Percentiles rank a stretch among this genome's conserved stretches.
Evolutionary conservation across 2,329 filamentous ascomycete genomes (phyloP).

Genomic region (Epichloe sp.): DNA sequence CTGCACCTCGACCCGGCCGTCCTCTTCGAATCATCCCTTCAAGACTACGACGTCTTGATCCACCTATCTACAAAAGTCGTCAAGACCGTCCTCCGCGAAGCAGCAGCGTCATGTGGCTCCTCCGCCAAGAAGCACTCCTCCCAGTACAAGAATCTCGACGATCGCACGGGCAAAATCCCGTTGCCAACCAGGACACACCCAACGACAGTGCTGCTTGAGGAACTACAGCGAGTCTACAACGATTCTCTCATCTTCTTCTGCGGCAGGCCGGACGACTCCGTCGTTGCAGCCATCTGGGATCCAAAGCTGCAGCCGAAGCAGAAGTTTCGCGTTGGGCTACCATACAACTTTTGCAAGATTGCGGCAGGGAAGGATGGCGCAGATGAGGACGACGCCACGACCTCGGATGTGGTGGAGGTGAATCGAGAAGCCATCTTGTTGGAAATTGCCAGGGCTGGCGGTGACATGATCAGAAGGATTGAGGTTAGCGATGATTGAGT

Average conservation of each 20-base stretch:
- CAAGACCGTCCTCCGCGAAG: slow-evolving; percentile 26
- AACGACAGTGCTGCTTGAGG: slow-evolving; percentile 47
- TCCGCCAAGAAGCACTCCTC: slow-evolving; percentile 27
- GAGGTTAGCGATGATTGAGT: slow-evolving; percentile 27
- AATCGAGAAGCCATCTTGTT: slow-evolving; percentile 55
- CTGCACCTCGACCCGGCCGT: slow-evolving; percentile 32
- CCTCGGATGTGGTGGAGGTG: slow-evolving; percentile 38
- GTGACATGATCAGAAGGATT: slow-evolving; percentile 54
- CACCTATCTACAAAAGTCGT: slow-evolving; percentile 47
- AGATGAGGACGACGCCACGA: slow-evolving; percentile 19
- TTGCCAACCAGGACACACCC: slow-evolving; percentile 46
- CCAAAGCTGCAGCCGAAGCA: slow-evolving; percentile 36
- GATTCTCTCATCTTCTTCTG: slow-evolving; percentile 69
- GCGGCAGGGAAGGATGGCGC: slow-evolving; percentile 12
- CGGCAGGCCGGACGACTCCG: slow-evolving; percentile 41
- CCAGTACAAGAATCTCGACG: slow-evolving; percentile 74
- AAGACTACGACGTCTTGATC: slow-evolving; percentile 80
- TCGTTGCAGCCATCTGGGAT: slow-evolving; percentile 48
- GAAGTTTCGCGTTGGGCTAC: slow-evolving; percentile 56
- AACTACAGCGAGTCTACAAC: slow-evolving; percentile 54
- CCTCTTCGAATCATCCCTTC: slow-evolving; percentile 60
- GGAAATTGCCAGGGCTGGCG: slow-evolving; percentile 59
- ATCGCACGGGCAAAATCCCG: slow-evolving; percentile 32
- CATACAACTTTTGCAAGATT: slow-evolving; percentile 39
- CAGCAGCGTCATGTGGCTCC: slow-evolving; percentile 18